A percentile compares a stretch with the other conserved stretches of the same genome.
Evolutionary conservation across 164 flowering plant genomes (phyloP).

Genomic region (Euptelea pleiosperma): DNA sequence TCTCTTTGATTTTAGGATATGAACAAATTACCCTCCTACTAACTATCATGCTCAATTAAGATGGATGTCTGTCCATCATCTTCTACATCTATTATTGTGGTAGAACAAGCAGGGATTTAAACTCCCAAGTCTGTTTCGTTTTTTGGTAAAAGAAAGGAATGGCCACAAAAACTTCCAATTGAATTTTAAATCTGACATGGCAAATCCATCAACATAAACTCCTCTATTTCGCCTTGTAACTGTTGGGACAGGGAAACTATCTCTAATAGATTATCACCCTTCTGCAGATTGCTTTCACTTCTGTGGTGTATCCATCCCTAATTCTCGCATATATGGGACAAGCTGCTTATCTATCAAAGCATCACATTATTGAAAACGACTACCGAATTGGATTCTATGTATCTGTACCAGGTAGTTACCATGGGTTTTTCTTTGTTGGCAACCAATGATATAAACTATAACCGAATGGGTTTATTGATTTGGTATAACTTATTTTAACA

Average conservation of each 20-base stretch:
- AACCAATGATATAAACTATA: not conserved
- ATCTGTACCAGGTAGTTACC: constrained; percentile 75
- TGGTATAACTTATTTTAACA: not conserved
- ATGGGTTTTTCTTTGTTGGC: not conserved
- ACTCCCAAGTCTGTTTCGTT: too few species aligned
- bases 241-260: not conserved
- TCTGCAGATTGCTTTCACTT: constrained; percentile 83
- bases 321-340: constrained; percentile 93
- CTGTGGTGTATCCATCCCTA: constrained; percentile 74
- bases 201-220: not conserved
- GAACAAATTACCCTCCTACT: too few species aligned
- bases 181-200: not conserved
- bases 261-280: not conserved
- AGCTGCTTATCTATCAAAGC: constrained; percentile 79
- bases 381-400: constrained; percentile 75
- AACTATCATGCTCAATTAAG: not conserved
- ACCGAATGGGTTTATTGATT: not conserved
- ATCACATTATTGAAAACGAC: constrained; percentile 42
- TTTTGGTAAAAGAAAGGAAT: not conserved
- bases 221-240: constrained; percentile 2
- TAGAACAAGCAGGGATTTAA: not conserved
- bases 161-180: not conserved
- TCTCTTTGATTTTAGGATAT: too few species aligned
- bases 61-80: not conserved
- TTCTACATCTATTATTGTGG: not conserved